Evolutionary conservation across 2,329 filamentous ascomycete genomes (phyloP).

Genomic region (Dactylellina leptospora): DNA sequence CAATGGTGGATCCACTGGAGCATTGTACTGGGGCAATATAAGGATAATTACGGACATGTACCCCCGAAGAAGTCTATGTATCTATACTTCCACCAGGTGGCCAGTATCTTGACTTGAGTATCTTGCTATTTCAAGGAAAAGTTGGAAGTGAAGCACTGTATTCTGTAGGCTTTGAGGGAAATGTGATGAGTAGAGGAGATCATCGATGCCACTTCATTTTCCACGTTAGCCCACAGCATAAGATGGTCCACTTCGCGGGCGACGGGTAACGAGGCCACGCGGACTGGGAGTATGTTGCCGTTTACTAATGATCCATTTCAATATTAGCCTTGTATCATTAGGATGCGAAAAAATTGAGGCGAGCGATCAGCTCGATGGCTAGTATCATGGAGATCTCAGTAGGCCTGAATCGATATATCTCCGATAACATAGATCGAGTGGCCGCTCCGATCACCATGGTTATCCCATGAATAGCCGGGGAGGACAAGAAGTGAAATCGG

Average conservation of each 20-base stretch:
- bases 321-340: no score
- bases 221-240: no score
- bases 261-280: no score
- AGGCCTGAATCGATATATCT: background rate
- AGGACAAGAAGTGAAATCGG: background rate
- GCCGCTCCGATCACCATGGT: background rate
- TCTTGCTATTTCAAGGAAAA: background rate
- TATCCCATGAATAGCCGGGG: background rate
- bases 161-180: background rate
- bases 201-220: constrained; percentile 38
- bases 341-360: no score
- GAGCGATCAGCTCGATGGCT: no score
- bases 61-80: background rate
- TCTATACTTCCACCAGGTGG: background rate
- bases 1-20: no score
- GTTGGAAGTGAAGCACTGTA: background rate
- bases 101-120: no score
- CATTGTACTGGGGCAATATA: no score
- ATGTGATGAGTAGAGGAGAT: background rate
- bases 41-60: background rate
- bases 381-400: no score
- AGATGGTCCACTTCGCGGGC: no score
- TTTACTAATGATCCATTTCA: no score
- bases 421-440: constrained; percentile 4
- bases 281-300: no score